These are phyloP conservation scores for Choiromyces venosus DNA, from an alignment of 495 filamentous ascomycete species.

Conservation along the genomic window DNA sequence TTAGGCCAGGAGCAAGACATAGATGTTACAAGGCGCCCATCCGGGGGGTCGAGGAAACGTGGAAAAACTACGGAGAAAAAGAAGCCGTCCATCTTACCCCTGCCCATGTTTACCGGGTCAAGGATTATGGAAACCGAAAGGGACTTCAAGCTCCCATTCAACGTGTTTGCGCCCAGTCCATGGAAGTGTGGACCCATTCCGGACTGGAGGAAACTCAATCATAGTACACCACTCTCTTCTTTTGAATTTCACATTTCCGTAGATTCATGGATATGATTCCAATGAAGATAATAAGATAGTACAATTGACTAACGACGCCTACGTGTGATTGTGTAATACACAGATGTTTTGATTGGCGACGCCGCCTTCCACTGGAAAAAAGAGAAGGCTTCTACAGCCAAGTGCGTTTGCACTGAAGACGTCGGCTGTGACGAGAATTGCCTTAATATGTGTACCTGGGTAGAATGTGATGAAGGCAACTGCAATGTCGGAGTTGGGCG, in stretches of 20 bases:
- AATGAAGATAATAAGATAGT: constrained; percentile 11
- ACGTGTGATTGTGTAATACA: constrained; percentile 12
- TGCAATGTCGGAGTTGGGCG: constrained; percentile 64
- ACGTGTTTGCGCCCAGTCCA: constrained; percentile 79
- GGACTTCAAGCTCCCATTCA: constrained; percentile 83
- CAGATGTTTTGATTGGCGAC: constrained; percentile 89
- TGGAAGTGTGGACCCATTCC: constrained; percentile 76
- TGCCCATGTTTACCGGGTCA: constrained; percentile 63
- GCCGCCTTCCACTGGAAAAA: constrained; percentile 80
- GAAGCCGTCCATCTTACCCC: constrained; percentile 49
- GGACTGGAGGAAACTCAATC: constrained; percentile 81
- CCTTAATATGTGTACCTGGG: constrained; percentile 91
- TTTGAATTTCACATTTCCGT: constrained; percentile 7
- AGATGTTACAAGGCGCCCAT: constrained; percentile 52
- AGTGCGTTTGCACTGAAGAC: constrained; percentile 71
- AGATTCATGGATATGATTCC: background rate
- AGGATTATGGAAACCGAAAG: constrained; percentile 59
- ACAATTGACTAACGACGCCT: constrained; percentile 31
- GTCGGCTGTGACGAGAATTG: constrained; percentile 83
- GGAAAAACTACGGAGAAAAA: constrained; percentile 51
- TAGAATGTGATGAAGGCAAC: constrained; percentile 89
- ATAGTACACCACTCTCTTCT: constrained; percentile 56
- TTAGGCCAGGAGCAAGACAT: constrained; percentile 69
- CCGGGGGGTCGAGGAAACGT: constrained; percentile 59
- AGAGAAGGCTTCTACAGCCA: constrained; percentile 63